Conservation (phyloP, 345 rosid genomes). For the Orychophragmus violaceus region DNA sequence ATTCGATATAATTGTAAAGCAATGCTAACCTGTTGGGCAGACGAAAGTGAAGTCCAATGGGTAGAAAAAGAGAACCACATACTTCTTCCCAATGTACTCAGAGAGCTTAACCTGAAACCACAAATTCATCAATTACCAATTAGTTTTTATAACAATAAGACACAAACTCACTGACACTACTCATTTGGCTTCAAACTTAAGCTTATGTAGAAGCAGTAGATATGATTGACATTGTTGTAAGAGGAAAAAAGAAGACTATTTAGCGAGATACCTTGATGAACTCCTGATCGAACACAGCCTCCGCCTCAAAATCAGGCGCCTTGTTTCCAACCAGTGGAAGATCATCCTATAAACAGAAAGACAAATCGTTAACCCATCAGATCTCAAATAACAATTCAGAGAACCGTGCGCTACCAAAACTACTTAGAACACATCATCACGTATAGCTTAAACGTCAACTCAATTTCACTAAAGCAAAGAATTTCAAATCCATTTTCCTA, state of each 20-base stretch:
- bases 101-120: constrained; percentile 87
- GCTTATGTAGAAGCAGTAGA: background rate
- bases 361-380: background rate
- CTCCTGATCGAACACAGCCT: constrained; percentile 96
- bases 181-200: background rate
- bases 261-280: constrained; percentile 60
- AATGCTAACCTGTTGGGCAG: constrained; percentile 84
- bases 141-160: background rate
- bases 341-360: constrained; percentile 42
- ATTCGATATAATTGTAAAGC: background rate
- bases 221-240: background rate
- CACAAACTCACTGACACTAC: background rate
- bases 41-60: constrained; percentile 99
- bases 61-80: constrained; percentile 95
- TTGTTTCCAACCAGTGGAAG: constrained; percentile 81
- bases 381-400: background rate
- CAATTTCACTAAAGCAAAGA: background rate
- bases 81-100: constrained; percentile 93
- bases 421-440: background rate
- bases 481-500: background rate
- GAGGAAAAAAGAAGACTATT: background rate
- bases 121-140: background rate
- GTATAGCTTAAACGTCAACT: background rate
- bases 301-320: constrained; percentile 94
- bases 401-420: background rate